Evolutionary conservation across 2,329 filamentous ascomycete species (phyloP).

Genomic region (Ascochyta pisi): DNA sequence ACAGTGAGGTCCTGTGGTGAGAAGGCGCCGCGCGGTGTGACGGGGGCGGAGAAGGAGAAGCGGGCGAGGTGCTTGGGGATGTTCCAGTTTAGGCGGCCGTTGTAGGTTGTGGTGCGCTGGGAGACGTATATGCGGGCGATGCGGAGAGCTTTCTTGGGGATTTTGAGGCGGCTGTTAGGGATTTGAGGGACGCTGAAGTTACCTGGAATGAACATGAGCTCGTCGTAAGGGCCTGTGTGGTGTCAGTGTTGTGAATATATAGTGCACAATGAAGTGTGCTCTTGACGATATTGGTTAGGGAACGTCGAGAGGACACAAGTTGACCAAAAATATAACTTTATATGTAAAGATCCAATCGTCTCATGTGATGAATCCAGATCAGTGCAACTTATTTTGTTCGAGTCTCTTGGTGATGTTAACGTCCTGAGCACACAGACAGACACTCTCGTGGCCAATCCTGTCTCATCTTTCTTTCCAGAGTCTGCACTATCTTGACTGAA

Average conservation of each 20-base stretch:
- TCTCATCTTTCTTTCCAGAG: background rate
- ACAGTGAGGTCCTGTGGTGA: constrained; percentile 32
- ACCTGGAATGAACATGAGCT: constrained; percentile 42
- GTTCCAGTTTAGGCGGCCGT: constrained; percentile 46
- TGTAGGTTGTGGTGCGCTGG: constrained; percentile 42
- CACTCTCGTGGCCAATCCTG: background rate
- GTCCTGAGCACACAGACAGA: background rate
- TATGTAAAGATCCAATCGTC: too few species aligned
- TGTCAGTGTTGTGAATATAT: background rate
- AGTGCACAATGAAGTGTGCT: background rate
- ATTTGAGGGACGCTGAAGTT: constrained; percentile 36
- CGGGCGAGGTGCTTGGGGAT: constrained; percentile 47
- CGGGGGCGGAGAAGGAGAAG: constrained; percentile 39
- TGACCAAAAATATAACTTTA: too few species aligned
- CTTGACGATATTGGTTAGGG: too few species aligned
- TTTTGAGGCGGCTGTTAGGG: constrained; percentile 18
- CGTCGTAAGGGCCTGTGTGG: constrained; percentile 39
- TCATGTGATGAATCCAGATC: too few species aligned
- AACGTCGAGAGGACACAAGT: too few species aligned
- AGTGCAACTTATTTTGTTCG: background rate
- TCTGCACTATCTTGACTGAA: background rate
- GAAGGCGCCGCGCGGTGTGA: constrained; percentile 19
- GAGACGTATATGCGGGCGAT: constrained; percentile 45
- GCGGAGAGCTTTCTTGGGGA: constrained; percentile 38
- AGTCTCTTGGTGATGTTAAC: background rate